Conservation (phyloP, 2,329 filamentous ascomycete genomes). For the Fusarium circinatum region DNA sequence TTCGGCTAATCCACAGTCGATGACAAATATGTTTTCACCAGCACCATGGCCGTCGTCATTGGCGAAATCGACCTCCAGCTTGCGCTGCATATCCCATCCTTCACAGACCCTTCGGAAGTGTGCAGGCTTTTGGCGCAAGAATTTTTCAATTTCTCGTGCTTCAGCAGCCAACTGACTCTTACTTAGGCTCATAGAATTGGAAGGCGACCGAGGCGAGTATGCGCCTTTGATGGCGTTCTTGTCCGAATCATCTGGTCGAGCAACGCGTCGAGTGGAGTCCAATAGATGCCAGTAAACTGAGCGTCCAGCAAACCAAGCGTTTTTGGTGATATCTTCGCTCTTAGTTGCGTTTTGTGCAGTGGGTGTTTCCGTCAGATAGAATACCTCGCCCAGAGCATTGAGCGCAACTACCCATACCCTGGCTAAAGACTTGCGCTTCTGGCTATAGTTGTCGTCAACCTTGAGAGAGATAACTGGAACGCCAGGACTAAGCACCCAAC, state of each 20-base stretch:
- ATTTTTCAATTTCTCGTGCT: constrained; percentile 83
- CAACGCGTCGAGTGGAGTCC: constrained; percentile 78
- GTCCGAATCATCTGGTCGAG: constrained; percentile 77
- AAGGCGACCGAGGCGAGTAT: constrained; percentile 84
- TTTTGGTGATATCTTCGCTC: constrained; percentile 66
- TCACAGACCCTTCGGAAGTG: constrained; percentile 82
- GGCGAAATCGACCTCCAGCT: constrained; percentile 88
- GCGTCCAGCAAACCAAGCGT: constrained; percentile 84
- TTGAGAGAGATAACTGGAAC: constrained; percentile 88
- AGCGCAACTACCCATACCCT: constrained; percentile 92
- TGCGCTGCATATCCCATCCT: constrained; percentile 92
- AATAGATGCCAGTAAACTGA: constrained; percentile 83
- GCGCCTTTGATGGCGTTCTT: constrained; percentile 74
- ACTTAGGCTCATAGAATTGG: constrained; percentile 75
- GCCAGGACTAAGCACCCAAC: constrained; percentile 91
- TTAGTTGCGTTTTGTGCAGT: constrained; percentile 60
- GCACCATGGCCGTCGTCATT: constrained; percentile 79
- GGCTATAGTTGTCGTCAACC: constrained; percentile 84
- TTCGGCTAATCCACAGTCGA: constrained; percentile 77
- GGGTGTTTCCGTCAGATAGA: constrained; percentile 81
- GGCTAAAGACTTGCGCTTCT: constrained; percentile 73
- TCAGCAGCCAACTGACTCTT: constrained; percentile 78
- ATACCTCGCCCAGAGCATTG: constrained; percentile 93
- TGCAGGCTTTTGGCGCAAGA: constrained; percentile 75
- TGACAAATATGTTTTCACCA: constrained; percentile 80